Conservation (phyloP, 805 yeast genomes). For the Yarrowia sp. region DNA sequence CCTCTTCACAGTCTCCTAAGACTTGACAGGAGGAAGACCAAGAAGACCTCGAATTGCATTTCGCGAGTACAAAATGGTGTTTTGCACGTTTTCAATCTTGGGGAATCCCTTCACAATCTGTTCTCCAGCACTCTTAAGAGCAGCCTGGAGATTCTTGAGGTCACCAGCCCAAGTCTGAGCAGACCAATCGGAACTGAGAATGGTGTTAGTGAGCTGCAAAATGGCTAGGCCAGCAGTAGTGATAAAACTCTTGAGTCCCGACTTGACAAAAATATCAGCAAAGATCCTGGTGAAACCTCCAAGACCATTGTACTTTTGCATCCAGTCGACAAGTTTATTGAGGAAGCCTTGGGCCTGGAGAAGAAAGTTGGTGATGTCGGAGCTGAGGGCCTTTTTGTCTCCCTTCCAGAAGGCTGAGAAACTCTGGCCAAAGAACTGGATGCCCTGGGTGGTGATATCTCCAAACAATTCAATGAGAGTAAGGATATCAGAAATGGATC, state of each 20-base stretch:
- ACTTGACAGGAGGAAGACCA: neutral
- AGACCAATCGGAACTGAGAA: neutral
- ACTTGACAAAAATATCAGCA: neutral
- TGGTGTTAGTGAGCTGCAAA: neutral
- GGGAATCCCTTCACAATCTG: neutral
- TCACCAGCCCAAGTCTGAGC: conserved; percentile 2
- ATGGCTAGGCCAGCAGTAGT: neutral
- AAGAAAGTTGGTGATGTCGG: neutral
- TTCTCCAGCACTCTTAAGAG: neutral
- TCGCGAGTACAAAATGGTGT: conserved; percentile 2
- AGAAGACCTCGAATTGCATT: neutral
- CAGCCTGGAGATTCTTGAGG: neutral
- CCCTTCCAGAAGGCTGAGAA: neutral
- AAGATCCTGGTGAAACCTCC: conserved; percentile 8
- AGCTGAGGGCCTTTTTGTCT: neutral
- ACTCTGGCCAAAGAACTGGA: neutral
- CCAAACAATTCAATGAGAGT: neutral
- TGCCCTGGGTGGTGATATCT: neutral
- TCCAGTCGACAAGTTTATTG: neutral
- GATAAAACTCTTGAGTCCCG: neutral
- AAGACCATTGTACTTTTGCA: neutral
- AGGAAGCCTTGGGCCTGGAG: conserved; percentile 8
- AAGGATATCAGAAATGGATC: neutral
- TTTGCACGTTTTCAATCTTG: neutral
- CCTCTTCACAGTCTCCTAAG: neutral